phyloP scores from a whole-genome alignment of 306 rosid species.

The Malus asiatica region DNA sequence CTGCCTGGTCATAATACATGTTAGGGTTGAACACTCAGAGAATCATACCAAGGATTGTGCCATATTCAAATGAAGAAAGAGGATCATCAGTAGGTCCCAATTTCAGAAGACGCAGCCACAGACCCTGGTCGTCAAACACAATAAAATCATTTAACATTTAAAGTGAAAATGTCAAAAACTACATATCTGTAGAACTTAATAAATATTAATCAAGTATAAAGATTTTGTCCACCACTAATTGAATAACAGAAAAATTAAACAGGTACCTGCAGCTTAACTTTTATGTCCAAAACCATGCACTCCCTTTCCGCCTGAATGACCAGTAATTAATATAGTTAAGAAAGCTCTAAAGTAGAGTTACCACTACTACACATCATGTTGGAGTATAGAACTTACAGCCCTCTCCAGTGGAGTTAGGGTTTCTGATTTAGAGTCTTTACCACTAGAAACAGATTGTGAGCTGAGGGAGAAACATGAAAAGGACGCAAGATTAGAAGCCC shows the following conservation, averaged over 20 bases:
- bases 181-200: neutral
- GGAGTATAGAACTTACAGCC: slow-evolving; percentile 57
- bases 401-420: slow-evolving; percentile 87
- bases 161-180: neutral
- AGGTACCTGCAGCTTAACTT: slow-evolving; percentile 94
- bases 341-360: slow-evolving; percentile 10
- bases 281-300: slow-evolving; percentile 91
- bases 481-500: slow-evolving; percentile 13
- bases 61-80: slow-evolving; percentile 97
- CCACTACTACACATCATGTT: slow-evolving; percentile 4
- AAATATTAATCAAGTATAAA: neutral
- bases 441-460: slow-evolving; percentile 45
- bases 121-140: slow-evolving; percentile 54
- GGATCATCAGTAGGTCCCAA: slow-evolving; percentile 96
- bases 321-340: slow-evolving; percentile 13
- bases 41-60: slow-evolving; percentile 85
- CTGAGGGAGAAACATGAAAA: slow-evolving; percentile 21
- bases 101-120: slow-evolving; percentile 95
- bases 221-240: neutral
- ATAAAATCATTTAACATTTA: neutral
- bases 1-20: slow-evolving; percentile 1
- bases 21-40: slow-evolving; percentile 16
- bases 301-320: slow-evolving; percentile 90
- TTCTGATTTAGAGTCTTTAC: slow-evolving; percentile 68
- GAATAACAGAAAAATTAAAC: neutral